A percentile compares a stretch with the other conserved stretches of the same genome.
Conservation (phyloP, 305 asterid species). For the Fraxinus dipetala region DNA sequence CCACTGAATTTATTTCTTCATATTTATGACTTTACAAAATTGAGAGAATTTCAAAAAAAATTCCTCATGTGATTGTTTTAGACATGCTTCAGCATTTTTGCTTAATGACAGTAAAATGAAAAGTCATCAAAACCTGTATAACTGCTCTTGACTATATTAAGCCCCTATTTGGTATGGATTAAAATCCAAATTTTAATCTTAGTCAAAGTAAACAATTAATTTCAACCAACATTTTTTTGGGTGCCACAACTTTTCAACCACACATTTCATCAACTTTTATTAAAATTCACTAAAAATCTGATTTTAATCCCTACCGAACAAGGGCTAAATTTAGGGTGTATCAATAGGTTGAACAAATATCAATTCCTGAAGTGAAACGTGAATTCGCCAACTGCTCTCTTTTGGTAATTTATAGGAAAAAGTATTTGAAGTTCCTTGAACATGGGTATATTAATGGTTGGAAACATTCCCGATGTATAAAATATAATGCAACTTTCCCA, state of each 20-base stretch:
- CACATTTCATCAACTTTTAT: too few relatives aligned
- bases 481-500: background rate
- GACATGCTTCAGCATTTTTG: background rate
- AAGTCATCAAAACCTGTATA: background rate
- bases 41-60: background rate
- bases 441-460: background rate
- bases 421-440: background rate
- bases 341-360: background rate
- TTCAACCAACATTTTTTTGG: too few relatives aligned
- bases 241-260: too few relatives aligned
- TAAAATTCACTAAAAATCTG: too few relatives aligned
- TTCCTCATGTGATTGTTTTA: background rate
- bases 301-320: too few relatives aligned
- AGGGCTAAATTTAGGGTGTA: background rate
- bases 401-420: background rate
- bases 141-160: background rate
- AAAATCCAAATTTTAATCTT: too few relatives aligned
- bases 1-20: conserved; percentile 3
- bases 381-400: background rate
- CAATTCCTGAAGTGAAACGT: background rate
- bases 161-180: too few relatives aligned
- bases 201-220: too few relatives aligned
- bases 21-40: background rate
- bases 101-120: background rate
- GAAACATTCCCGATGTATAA: background rate